Evolutionary conservation across 768 basidiomycete species (phyloP).

Genomic region (Pulveroboletus sp.): DNA sequence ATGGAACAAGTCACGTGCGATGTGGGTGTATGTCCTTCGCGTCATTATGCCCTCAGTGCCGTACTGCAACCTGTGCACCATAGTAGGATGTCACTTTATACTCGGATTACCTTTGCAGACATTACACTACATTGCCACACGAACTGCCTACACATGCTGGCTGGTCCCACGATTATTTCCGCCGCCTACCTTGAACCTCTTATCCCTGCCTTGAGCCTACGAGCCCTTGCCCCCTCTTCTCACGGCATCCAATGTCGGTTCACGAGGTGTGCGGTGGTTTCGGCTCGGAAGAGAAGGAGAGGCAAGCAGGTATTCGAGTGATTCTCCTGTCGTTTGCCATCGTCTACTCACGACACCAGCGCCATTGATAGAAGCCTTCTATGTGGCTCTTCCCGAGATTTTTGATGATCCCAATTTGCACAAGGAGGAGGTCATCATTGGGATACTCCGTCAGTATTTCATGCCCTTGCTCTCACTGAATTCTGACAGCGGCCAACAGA

Average conservation of each 20-base stretch:
- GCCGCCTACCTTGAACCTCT: not conserved
- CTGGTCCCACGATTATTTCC: not conserved
- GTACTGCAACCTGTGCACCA: no score
- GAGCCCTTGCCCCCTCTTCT: not conserved
- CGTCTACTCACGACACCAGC: not conserved
- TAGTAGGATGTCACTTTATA: no score
- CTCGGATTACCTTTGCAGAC: no score
- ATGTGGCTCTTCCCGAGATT: slow-evolving; percentile 10
- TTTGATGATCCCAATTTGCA: slow-evolving; percentile 39
- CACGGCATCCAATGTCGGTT: slow-evolving; percentile 14
- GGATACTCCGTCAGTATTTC: slow-evolving; percentile 21
- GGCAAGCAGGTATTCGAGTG: slow-evolving; percentile 5
- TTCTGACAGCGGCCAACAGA: slow-evolving; percentile 25
- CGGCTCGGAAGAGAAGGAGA: slow-evolving; percentile 23
- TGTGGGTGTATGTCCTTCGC: no score
- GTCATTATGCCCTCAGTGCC: no score
- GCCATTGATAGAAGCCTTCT: slow-evolving; percentile 1
- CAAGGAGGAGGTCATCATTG: slow-evolving; percentile 21
- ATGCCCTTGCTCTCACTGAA: slow-evolving; percentile 8
- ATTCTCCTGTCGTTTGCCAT: not conserved
- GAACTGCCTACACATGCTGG: no score
- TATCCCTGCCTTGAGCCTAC: not conserved
- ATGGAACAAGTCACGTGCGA: no score
- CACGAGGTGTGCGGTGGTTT: slow-evolving; percentile 13
- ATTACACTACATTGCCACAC: no score